A percentile compares a stretch with the other conserved stretches of the same genome.
Evolutionary conservation across 2,329 filamentous ascomycete genomes (phyloP).

Genomic region (Monascus ruber): DNA sequence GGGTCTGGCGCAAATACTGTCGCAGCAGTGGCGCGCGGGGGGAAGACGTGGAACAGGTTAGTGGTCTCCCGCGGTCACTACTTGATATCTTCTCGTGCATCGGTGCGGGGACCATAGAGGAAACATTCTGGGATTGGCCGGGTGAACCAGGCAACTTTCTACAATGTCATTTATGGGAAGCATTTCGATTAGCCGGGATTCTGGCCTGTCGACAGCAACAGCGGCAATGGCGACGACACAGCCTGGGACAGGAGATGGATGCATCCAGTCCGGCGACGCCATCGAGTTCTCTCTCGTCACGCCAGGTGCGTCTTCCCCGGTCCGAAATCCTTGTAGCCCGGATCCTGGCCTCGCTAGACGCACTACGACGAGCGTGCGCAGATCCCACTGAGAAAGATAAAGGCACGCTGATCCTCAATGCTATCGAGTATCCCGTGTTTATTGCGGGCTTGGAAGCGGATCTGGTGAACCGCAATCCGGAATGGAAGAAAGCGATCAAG

Average conservation of each 20-base stretch:
- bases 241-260: background rate
- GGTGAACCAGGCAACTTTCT: constrained; percentile 14
- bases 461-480: constrained; percentile 6
- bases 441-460: constrained; percentile 10
- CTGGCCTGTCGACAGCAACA: constrained; percentile 9
- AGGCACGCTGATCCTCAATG: constrained; percentile 11
- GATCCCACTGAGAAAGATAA: constrained; percentile 7
- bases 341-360: constrained; percentile 15
- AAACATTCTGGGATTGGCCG: constrained; percentile 19
- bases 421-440: constrained; percentile 14
- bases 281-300: constrained; percentile 1
- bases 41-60: constrained; percentile 14
- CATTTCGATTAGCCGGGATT: constrained; percentile 16
- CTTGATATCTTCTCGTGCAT: constrained; percentile 17
- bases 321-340: constrained; percentile 10
- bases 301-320: constrained; percentile 3
- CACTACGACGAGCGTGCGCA: constrained; percentile 10
- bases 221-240: background rate
- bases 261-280: constrained; percentile 1
- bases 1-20: constrained; percentile 18
- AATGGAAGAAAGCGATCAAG: constrained; percentile 10
- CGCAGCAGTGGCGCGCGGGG: constrained; percentile 3
- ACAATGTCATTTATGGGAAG: constrained; percentile 20
- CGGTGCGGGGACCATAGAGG: constrained; percentile 12
- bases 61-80: constrained; percentile 16